These are phyloP conservation scores for Fusarium buharicum DNA, from an alignment of 2,329 filamentous ascomycete genomes.

Conservation along the genomic window DNA sequence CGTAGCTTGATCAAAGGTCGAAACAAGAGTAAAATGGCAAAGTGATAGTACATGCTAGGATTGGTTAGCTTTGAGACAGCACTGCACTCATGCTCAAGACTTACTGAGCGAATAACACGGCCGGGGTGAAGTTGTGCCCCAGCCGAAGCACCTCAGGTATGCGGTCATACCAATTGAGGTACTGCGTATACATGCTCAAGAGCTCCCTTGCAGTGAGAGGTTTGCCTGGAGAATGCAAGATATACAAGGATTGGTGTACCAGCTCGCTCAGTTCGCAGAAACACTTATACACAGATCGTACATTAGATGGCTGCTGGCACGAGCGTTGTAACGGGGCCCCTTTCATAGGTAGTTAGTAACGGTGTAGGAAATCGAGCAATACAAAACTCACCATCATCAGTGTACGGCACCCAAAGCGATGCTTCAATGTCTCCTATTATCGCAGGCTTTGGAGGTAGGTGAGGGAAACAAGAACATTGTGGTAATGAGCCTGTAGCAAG, in stretches of 20 bases:
- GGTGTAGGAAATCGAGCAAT: background rate
- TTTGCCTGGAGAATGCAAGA: conserved; percentile 76
- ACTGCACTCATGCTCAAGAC: conserved; percentile 45
- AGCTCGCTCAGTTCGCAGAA: conserved; percentile 79
- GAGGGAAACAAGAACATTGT: conserved; percentile 66
- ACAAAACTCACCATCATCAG: conserved; percentile 62
- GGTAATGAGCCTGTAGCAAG: conserved; percentile 71
- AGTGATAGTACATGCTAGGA: conserved; percentile 75
- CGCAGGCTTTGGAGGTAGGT: conserved; percentile 67
- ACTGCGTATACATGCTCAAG: conserved; percentile 72
- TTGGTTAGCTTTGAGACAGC: conserved; percentile 8
- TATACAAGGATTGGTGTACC: conserved; percentile 75
- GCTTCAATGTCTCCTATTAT: conserved; percentile 70
- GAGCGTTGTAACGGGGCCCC: conserved; percentile 64
- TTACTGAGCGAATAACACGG: conserved; percentile 79
- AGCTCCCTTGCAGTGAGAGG: conserved; percentile 72
- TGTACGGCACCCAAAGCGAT: conserved; percentile 69
- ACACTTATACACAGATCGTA: conserved; percentile 73
- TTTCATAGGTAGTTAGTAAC: conserved; percentile 40
- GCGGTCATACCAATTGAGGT: conserved; percentile 75
- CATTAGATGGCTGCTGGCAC: conserved; percentile 72
- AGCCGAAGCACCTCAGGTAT: conserved; percentile 73
- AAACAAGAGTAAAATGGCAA: conserved; percentile 77
- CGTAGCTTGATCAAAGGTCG: conserved; percentile 74
- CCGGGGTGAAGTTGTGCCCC: conserved; percentile 76